Conservation (phyloP, 768 basidiomycete species). For the Mycena sanguinolenta region DNA sequence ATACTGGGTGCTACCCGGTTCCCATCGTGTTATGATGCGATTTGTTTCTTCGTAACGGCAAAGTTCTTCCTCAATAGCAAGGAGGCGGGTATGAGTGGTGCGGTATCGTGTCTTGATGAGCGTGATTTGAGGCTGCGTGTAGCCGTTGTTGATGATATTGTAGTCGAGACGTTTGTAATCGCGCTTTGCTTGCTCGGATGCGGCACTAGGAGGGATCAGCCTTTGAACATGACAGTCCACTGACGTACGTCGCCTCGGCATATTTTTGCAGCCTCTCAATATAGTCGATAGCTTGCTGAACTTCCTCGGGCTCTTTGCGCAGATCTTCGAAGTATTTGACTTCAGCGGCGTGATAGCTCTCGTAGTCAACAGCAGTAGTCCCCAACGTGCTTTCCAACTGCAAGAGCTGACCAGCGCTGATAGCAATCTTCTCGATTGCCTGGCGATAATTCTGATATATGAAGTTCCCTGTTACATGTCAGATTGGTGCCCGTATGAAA, state of each 20-base stretch:
- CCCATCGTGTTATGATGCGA: background rate
- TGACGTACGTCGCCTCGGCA: background rate
- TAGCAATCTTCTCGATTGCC: constrained; percentile 15
- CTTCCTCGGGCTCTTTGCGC: background rate
- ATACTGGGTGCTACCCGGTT: background rate
- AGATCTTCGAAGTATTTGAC: background rate
- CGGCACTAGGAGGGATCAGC: background rate
- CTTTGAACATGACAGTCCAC: background rate
- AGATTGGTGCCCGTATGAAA: background rate
- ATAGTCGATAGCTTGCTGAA: background rate
- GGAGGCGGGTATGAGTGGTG: background rate
- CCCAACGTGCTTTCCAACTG: background rate
- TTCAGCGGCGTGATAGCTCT: background rate
- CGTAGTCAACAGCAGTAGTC: background rate
- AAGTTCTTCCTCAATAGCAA: background rate
- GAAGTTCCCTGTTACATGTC: background rate
- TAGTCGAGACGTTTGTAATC: background rate
- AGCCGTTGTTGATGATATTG: constrained; percentile 7
- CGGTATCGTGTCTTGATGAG: background rate
- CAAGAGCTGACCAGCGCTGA: background rate
- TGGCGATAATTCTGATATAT: no score
- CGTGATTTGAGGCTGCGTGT: background rate
- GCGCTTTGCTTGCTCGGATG: background rate
- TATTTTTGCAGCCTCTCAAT: constrained; percentile 3
- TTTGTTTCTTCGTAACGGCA: constrained; percentile 14